Percentiles rank a stretch among this genome's conserved stretches.
Conservation (phyloP, 2,329 filamentous ascomycete species). For the Fusarium nisikadoi region DNA sequence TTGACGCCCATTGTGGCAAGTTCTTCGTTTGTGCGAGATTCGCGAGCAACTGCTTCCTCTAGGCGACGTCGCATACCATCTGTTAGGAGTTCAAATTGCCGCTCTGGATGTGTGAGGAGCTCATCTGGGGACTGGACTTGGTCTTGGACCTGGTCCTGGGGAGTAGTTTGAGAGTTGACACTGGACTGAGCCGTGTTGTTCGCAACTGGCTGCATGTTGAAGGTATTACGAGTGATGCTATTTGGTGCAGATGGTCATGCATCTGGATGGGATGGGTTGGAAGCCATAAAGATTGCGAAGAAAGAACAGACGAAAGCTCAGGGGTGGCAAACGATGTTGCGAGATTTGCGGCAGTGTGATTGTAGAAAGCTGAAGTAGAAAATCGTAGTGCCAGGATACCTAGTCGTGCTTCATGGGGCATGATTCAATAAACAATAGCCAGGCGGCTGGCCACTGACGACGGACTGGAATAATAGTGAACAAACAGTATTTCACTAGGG, state of each 20-base stretch:
- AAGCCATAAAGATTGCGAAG: constrained; percentile 5
- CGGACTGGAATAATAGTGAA: neutral
- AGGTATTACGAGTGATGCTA: neutral
- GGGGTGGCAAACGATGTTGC: neutral
- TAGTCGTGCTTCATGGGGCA: neutral
- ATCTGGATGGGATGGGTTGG: neutral
- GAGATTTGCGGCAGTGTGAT: neutral
- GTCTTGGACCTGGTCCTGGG: neutral
- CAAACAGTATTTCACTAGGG: neutral
- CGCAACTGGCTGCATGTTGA: neutral
- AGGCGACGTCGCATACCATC: constrained; percentile 13
- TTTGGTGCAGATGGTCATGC: neutral
- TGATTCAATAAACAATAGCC: neutral
- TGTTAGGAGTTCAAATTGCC: constrained; percentile 6
- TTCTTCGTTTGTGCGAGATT: constrained; percentile 19
- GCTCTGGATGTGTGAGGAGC: constrained; percentile 9
- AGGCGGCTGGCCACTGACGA: neutral
- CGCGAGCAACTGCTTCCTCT: constrained; percentile 16
- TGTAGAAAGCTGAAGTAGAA: neutral
- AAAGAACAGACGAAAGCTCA: neutral
- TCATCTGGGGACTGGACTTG: neutral
- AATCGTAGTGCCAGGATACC: neutral
- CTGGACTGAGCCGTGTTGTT: neutral
- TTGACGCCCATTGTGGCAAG: constrained; percentile 16
- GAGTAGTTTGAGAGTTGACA: neutral